Conservation (phyloP, 2,329 filamentous ascomycete genomes). For the Ophiocordyceps unilateralis region DNA sequence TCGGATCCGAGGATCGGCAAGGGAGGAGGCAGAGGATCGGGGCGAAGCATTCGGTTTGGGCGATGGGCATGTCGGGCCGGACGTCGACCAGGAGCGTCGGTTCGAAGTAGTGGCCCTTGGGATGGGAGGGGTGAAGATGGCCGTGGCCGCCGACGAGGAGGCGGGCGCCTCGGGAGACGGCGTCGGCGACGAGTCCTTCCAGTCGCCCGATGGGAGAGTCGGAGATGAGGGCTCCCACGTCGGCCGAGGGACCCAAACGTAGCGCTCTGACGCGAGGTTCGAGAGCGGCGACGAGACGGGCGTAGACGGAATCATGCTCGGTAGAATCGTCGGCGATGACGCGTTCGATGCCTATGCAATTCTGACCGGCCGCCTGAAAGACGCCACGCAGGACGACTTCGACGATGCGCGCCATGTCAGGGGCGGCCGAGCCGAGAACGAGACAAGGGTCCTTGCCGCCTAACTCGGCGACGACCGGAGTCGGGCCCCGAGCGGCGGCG, state of each 20-base stretch:
- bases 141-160: conserved; percentile 67
- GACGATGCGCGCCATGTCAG: conserved; percentile 52
- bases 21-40: conserved; percentile 79
- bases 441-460: conserved; percentile 92
- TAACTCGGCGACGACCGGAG: conserved; percentile 74
- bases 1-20: conserved; percentile 39
- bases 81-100: conserved; percentile 89
- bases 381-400: conserved; percentile 80
- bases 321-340: conserved; percentile 76
- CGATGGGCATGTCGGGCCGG: conserved; percentile 68
- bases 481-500: conserved; percentile 75
- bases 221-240: conserved; percentile 85
- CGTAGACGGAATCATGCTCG: conserved; percentile 46
- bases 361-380: conserved; percentile 91
- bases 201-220: conserved; percentile 56
- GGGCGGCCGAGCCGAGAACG: conserved; percentile 58
- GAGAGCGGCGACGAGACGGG: conserved; percentile 51
- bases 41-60: conserved; percentile 81
- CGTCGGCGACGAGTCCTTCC: conserved; percentile 60
- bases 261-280: conserved; percentile 57
- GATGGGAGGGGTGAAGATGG: conserved; percentile 53
- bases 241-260: conserved; percentile 58
- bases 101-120: conserved; percentile 74
- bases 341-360: conserved; percentile 93
- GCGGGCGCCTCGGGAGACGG: conserved; percentile 60